These are phyloP conservation scores for Aspergillus spinulosporus DNA, from an alignment of 2,329 filamentous ascomycete genomes.

Conservation along the genomic window DNA sequence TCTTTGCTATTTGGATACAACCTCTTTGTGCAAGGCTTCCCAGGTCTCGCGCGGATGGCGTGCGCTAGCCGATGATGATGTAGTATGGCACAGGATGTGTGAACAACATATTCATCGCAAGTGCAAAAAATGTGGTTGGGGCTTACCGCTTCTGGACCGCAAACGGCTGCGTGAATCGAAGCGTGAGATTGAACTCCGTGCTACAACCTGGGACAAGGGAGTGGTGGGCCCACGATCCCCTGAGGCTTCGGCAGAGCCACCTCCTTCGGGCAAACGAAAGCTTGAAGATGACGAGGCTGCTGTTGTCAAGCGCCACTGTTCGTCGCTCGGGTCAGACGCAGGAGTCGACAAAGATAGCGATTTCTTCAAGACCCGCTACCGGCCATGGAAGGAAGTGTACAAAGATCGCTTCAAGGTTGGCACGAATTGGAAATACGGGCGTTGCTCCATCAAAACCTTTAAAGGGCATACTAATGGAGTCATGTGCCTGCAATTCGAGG, in stretches of 20 bases:
- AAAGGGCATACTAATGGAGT: constrained; percentile 86
- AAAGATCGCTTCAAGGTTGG: constrained; percentile 93
- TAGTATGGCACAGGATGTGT: constrained; percentile 98
- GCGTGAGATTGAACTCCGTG: constrained; percentile 74
- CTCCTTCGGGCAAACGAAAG: constrained; percentile 29
- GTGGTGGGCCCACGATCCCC: constrained; percentile 48
- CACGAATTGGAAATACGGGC: constrained; percentile 95
- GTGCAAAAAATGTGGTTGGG: constrained; percentile 95
- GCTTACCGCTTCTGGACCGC: constrained; percentile 81
- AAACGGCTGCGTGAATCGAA: constrained; percentile 86
- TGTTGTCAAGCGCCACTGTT: constrained; percentile 35
- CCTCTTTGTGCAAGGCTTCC: constrained; percentile 90
- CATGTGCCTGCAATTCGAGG: constrained; percentile 77
- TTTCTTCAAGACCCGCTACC: constrained; percentile 53
- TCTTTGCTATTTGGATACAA: constrained; percentile 86
- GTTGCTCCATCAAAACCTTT: constrained; percentile 80
- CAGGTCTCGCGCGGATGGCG: constrained; percentile 91
- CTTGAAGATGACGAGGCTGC: constrained; percentile 29
- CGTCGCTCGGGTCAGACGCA: constrained; percentile 23
- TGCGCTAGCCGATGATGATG: constrained; percentile 88
- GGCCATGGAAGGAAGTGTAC: constrained; percentile 97
- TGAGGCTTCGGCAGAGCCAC: constrained; percentile 8
- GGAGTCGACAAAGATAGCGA: constrained; percentile 41
- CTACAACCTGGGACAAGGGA: constrained; percentile 59
- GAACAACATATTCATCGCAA: constrained; percentile 94